A percentile compares a stretch with the other conserved stretches of the same genome.
Evolutionary conservation across 352 stramenopile species (phyloP).

Genomic region (Pythium aquatile): DNA sequence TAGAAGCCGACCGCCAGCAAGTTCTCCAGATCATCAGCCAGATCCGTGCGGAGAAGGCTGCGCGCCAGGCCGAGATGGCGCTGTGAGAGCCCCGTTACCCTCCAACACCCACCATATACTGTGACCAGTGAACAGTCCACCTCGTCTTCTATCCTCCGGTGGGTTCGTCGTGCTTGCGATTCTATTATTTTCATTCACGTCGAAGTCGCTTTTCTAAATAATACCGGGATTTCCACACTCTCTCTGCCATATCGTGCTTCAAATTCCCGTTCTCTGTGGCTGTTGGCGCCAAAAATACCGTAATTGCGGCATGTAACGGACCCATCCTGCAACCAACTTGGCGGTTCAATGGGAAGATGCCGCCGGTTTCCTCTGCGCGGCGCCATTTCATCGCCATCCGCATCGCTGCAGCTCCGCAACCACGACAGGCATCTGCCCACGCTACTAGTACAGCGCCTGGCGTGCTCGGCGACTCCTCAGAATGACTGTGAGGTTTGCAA

Average conservation of each 20-base stretch:
- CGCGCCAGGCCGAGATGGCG: constrained; percentile 28
- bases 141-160: not conserved
- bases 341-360: constrained; percentile 1
- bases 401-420: not conserved
- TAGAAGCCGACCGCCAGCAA: constrained; percentile 72
- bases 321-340: not conserved
- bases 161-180: not conserved
- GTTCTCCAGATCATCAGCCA: constrained; percentile 76
- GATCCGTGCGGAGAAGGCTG: constrained; percentile 61
- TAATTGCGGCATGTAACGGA: not conserved
- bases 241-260: not conserved
- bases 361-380: not conserved
- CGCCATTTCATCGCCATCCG: not conserved
- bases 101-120: not conserved
- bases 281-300: constrained; percentile 7
- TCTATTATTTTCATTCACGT: not conserved
- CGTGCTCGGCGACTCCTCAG: not conserved
- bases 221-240: not conserved
- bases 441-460: not conserved
- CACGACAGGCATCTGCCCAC: not conserved
- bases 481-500: constrained; percentile 28
- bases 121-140: constrained; percentile 1
- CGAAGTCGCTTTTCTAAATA: not conserved
- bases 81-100: constrained; percentile 5
- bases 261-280: not conserved